Percentiles rank a stretch among this genome's conserved stretches.
These are phyloP conservation scores for Blastobotrys buckinghamii DNA, from an alignment of 1,139 yeast species.

Conservation along the genomic window DNA sequence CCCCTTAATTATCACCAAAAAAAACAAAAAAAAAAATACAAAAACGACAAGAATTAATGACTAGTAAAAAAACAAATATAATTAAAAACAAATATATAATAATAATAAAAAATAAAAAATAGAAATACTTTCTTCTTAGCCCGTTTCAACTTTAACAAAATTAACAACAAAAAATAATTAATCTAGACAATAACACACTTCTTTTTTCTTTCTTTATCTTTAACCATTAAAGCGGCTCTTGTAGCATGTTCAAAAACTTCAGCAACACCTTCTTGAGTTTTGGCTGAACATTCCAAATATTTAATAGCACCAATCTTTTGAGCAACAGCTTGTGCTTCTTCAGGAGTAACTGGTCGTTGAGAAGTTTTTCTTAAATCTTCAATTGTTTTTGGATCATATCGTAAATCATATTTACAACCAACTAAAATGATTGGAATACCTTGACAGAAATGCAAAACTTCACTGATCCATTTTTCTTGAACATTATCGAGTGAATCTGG, in stretches of 20 bases:
- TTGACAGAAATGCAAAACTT: constrained; percentile 89
- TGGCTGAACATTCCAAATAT: constrained; percentile 83
- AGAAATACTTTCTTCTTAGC: not conserved
- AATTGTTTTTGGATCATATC: constrained; percentile 69
- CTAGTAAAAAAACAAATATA: constrained; percentile 6
- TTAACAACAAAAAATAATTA: not conserved
- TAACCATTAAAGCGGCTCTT: constrained; percentile 72
- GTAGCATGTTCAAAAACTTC: constrained; percentile 88
- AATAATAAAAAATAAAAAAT: not conserved
- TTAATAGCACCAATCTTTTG: constrained; percentile 72
- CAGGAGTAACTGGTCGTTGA: constrained; percentile 76
- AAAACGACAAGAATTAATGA: not conserved
- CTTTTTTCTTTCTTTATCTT: constrained; percentile 39
- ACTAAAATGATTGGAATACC: constrained; percentile 89
- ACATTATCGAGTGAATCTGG: constrained; percentile 93
- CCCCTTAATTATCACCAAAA: not conserved
- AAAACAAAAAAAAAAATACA: too few species aligned
- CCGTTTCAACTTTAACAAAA: not conserved
- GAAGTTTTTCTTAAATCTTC: constrained; percentile 77
- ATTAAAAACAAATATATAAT: constrained; percentile 1
- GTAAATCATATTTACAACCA: constrained; percentile 87
- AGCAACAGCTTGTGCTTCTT: constrained; percentile 86
- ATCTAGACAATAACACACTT: constrained; percentile 51
- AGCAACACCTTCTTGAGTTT: constrained; percentile 67
- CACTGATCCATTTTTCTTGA: constrained; percentile 92